Evolutionary conservation across 306 rosid species (phyloP), one percentile per base, ranked within the genome.

Genomic region (Cyclanthera cordifolia): DNA sequence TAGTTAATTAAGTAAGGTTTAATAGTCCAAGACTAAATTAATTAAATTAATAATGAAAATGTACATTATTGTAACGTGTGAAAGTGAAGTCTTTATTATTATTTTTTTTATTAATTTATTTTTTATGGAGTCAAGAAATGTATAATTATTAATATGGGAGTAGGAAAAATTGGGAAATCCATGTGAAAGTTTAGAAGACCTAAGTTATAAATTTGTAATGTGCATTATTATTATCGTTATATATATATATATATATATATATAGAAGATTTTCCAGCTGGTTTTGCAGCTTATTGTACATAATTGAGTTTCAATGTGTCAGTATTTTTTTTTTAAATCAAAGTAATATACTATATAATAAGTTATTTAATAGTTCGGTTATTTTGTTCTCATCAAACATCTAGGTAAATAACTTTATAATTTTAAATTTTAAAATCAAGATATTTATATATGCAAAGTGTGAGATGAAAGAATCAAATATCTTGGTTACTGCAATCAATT

Each of bases 401-500:
- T 19, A 61, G 68, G 30, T 37, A 17, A 61, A 5, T 60, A 12
- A 12, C 67, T 37, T 37, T n/a, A n/a, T n/a, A 19, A 37, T 19
- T 10, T 41, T 63, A 37, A 32, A n/a, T 37, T 63, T 7, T 37
- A 63, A 63, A 41, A 21, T 20, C n/a, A 39, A 63, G n/a, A 60
- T 60, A 9, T 60, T 63, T 20, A 63, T 8, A 63, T 8, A n/a
- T 34, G 27, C 23, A 32, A 37, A 60, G 30, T 61, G 68, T 61
- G 68, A 39, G 68, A 61, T 61, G 45, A 34, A 61, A 61, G 68
- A 61, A 61, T 61, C 68, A 61, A 61, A 61, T 61, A 61, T 61
- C 68, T 61, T 61, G 68, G 68, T 61, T 17, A 37, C 11, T 4
- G 4, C 28, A 60, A 60, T 34, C 17, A 60, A 20, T 17, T 37